Conservation (phyloP, 345 rosid species). For the Citrus sp. region DNA sequence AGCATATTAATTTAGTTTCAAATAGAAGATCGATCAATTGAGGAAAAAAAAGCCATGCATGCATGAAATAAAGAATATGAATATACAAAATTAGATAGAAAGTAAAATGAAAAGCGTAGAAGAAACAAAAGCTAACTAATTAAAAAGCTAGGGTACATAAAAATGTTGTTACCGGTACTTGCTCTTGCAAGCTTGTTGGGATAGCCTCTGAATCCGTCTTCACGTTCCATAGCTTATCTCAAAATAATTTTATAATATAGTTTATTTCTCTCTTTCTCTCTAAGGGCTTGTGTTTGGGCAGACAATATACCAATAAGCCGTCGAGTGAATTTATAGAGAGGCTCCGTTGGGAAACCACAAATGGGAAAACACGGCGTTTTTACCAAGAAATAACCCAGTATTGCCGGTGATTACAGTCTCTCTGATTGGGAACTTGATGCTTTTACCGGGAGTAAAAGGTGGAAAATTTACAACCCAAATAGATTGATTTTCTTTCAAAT, state of each 20-base stretch:
- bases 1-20: too few species aligned
- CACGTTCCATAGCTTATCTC: slow-evolving; percentile 1
- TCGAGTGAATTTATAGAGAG: background rate
- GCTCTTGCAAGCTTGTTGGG: slow-evolving; percentile 8
- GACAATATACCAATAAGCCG: background rate
- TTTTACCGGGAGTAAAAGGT: background rate
- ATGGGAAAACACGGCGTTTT: background rate
- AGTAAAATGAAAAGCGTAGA: too few species aligned
- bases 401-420: background rate
- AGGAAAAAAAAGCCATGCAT: background rate
- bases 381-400: background rate
- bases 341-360: background rate
- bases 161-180: background rate
- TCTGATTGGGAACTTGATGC: background rate
- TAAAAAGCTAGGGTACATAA: background rate
- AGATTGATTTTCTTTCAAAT: background rate
- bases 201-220: slow-evolving; percentile 1
- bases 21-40: background rate
- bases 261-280: background rate
- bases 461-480: background rate
- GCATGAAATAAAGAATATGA: background rate
- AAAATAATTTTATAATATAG: background rate
- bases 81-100: background rate
- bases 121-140: background rate
- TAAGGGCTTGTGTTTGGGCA: background rate